Evolutionary conservation across 768 basidiomycete genomes (phyloP).

Genomic region (Calocybe gangraenosa): DNA sequence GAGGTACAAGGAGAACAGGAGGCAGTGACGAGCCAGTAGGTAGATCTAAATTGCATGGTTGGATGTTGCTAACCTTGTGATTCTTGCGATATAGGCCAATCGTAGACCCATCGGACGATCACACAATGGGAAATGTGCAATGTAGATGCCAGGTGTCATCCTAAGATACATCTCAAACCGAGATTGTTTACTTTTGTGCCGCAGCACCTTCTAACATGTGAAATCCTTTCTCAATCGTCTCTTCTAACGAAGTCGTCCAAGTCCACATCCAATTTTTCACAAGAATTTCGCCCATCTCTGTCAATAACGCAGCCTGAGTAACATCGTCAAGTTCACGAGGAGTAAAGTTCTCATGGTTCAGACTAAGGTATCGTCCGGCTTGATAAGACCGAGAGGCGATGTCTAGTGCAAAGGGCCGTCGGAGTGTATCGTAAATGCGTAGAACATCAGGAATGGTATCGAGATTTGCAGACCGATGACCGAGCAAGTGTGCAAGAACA

Average conservation of each 20-base stretch:
- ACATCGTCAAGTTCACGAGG: conserved; percentile 19
- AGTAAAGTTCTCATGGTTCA: conserved; percentile 16
- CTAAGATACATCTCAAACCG: too few relatives aligned
- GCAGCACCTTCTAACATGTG: conserved; percentile 1
- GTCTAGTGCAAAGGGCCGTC: conserved; percentile 31
- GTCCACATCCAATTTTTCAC: conserved; percentile 39
- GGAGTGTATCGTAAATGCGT: conserved; percentile 28
- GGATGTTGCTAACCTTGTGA: too few relatives aligned
- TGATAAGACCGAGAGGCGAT: conserved; percentile 18
- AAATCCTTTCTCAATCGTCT: conserved; percentile 19
- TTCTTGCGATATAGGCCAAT: too few relatives aligned
- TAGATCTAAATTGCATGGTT: too few relatives aligned
- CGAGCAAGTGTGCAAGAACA: conserved; percentile 27
- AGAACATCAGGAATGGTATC: conserved; percentile 22
- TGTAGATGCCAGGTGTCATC: too few relatives aligned
- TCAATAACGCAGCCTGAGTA: conserved; percentile 17
- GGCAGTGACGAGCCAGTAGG: too few relatives aligned
- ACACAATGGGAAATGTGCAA: too few relatives aligned
- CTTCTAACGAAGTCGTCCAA: conserved; percentile 29
- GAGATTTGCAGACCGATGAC: conserved; percentile 10
- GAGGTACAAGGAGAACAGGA: too few relatives aligned
- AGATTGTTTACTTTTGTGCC: too few relatives aligned
- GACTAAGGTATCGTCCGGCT: conserved; percentile 14
- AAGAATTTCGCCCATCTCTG: conserved; percentile 24
- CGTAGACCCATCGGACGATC: too few relatives aligned